These are phyloP conservation scores for Calophaca sinica DNA, from an alignment of 306 rosid species.

Conservation along the genomic window DNA sequence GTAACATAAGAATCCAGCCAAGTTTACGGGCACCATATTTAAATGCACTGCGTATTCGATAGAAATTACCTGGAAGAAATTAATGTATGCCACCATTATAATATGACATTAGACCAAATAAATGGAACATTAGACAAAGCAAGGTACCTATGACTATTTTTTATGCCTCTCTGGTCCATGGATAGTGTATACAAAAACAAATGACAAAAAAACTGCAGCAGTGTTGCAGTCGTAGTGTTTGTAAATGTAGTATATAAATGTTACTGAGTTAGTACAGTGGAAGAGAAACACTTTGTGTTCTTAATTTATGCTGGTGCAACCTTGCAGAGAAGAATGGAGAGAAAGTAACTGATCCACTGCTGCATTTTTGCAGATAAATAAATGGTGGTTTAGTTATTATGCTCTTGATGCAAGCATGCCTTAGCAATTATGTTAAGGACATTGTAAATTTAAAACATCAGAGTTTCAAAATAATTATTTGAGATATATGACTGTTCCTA, in stretches of 20 bases:
- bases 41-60: constrained; percentile 86
- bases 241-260: constrained; percentile 17
- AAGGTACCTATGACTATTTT: constrained; percentile 21
- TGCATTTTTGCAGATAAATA: not conserved
- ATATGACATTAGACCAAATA: constrained; percentile 21
- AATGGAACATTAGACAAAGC: constrained; percentile 25
- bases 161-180: constrained; percentile 2
- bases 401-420: constrained; percentile 13
- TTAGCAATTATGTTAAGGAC: constrained; percentile 7
- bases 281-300: constrained; percentile 22
- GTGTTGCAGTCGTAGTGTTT: not conserved
- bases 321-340: constrained; percentile 11
- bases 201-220: constrained; percentile 5
- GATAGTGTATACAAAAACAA: constrained; percentile 28
- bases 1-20: constrained; percentile 71
- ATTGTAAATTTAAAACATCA: constrained; percentile 7
- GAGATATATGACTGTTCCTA: constrained; percentile 18
- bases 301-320: constrained; percentile 23
- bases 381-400: constrained; percentile 3
- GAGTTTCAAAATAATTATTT: not conserved
- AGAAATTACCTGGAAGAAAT: constrained; percentile 72
- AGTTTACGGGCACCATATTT: constrained; percentile 89
- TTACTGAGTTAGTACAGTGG: not conserved
- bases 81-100: constrained; percentile 39
- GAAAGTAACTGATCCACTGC: constrained; percentile 5